Conservation (phyloP, 179 eudicot genomes). For the Silene coronaria region DNA sequence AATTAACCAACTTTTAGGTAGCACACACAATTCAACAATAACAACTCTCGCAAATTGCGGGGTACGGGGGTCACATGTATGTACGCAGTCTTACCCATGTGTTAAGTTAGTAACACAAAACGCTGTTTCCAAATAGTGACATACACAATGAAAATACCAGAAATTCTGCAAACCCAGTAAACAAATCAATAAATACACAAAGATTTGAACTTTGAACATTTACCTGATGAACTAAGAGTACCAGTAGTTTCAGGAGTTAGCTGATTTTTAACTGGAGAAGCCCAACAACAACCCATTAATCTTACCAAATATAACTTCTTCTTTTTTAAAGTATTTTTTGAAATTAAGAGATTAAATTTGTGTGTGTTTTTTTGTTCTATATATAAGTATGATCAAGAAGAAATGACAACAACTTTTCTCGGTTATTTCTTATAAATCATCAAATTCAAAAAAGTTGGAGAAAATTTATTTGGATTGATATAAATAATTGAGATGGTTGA, state of each 20-base stretch:
- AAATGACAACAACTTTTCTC: constrained; percentile 8
- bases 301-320: constrained; percentile 5
- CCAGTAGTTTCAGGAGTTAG: constrained; percentile 40
- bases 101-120: no score
- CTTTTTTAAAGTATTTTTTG: not conserved
- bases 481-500: constrained; percentile 4
- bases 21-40: not conserved
- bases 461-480: not conserved
- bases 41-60: no score
- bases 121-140: no score
- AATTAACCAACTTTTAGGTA: not conserved
- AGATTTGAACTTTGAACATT: not conserved
- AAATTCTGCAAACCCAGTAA: not conserved
- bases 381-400: not conserved
- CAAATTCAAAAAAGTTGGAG: constrained; percentile 1
- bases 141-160: not conserved
- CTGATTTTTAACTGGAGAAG: constrained; percentile 26
- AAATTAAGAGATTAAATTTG: not conserved
- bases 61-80: no score
- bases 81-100: no score
- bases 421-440: not conserved
- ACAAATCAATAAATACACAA: not conserved
- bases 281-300: constrained; percentile 63
- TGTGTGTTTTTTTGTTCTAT: not conserved
- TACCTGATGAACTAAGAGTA: constrained; percentile 43